Percentiles rank a stretch among this genome's conserved stretches.
Conservation (phyloP, 108 stramenopile species). For the Skeletonema grethae region DNA sequence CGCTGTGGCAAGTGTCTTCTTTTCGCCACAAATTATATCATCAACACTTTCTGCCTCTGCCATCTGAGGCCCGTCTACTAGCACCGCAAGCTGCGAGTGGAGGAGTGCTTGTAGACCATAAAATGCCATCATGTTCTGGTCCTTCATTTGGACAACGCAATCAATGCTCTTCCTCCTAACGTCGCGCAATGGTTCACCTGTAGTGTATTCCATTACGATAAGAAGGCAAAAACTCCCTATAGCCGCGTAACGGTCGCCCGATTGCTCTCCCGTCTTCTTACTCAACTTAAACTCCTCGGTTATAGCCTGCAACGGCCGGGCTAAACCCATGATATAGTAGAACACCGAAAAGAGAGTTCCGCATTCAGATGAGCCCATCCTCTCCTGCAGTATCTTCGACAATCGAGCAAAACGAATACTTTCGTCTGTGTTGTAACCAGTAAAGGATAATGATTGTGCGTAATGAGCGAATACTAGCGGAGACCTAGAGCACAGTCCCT, state of each 20-base stretch:
- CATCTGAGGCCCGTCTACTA: not conserved
- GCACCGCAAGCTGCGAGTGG: conserved; percentile 2
- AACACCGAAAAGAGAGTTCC: not conserved
- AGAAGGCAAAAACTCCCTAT: not conserved
- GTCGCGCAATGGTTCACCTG: conserved; percentile 5
- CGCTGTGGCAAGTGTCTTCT: not conserved
- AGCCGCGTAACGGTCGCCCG: conserved; percentile 9
- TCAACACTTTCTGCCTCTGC: not conserved
- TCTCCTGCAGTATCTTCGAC: conserved; percentile 10
- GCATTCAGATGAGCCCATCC: not conserved
- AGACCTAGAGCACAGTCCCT: conserved; percentile 15
- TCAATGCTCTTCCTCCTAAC: conserved; percentile 9
- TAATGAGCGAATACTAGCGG: conserved; percentile 29
- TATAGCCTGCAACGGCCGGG: conserved; percentile 19
- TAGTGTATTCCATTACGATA: conserved; percentile 6
- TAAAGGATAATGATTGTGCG: not conserved
- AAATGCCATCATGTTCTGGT: conserved; percentile 7
- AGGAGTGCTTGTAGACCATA: not conserved
- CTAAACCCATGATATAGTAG: conserved; percentile 5
- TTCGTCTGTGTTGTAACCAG: not conserved
- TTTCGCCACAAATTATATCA: not conserved
- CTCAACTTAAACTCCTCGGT: conserved; percentile 8
- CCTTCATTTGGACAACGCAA: conserved; percentile 5
- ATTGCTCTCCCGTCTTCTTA: conserved; percentile 5
- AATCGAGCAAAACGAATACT: conserved; percentile 8